A percentile compares a stretch with the other conserved stretches of the same genome.
Evolutionary conservation across 768 basidiomycete species (phyloP).

Genomic region (Podaxis mareebaensis): DNA sequence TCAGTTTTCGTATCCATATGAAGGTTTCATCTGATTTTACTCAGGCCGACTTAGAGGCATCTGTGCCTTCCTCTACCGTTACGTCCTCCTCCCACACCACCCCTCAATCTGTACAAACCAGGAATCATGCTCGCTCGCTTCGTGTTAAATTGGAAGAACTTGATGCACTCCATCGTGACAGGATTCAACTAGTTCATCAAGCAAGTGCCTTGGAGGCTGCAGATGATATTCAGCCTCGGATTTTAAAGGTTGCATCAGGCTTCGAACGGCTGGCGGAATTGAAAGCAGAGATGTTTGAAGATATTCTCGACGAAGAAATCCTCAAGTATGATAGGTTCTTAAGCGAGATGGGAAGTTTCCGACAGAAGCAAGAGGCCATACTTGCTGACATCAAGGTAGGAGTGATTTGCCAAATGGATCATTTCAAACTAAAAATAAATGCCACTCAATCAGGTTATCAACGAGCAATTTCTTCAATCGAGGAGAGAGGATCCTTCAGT

Average conservation of each 20-base stretch:
- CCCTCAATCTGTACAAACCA: slow-evolving; percentile 48
- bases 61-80: slow-evolving; percentile 66
- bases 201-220: slow-evolving; percentile 59
- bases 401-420: not conserved
- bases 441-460: slow-evolving; percentile 45
- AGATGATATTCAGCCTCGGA: slow-evolving; percentile 73
- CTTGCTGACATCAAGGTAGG: slow-evolving; percentile 70
- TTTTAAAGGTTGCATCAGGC: slow-evolving; percentile 64
- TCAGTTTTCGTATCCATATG: slow-evolving; percentile 20
- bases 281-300: slow-evolving; percentile 86
- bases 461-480: slow-evolving; percentile 73
- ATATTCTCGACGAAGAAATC: slow-evolving; percentile 75
- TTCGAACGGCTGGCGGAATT: slow-evolving; percentile 71
- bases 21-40: not conserved
- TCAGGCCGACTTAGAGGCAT: slow-evolving; percentile 65
- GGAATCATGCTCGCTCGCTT: slow-evolving; percentile 65
- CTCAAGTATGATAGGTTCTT: slow-evolving; percentile 82
- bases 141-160: slow-evolving; percentile 78
- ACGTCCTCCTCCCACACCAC: slow-evolving; percentile 31
- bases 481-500: slow-evolving; percentile 76
- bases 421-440: not conserved
- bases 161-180: slow-evolving; percentile 64
- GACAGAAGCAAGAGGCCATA: slow-evolving; percentile 62
- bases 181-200: slow-evolving; percentile 62
- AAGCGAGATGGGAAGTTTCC: slow-evolving; percentile 51